Conservation (phyloP, 306 rosid species). For the Dryas octopetala region DNA sequence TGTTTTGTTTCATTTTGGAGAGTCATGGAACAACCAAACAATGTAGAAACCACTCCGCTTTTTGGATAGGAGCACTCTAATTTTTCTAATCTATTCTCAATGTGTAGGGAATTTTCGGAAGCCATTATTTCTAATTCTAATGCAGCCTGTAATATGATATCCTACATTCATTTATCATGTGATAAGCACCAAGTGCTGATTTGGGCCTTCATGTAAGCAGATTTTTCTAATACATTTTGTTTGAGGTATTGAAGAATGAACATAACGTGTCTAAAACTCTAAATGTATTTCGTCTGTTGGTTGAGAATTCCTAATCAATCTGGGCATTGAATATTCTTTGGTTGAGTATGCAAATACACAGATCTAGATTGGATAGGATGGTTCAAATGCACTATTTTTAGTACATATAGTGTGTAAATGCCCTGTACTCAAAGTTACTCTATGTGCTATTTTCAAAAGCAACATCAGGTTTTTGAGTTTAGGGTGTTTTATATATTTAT, state of each 20-base stretch:
- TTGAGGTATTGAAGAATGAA: background rate
- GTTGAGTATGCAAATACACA: conserved; percentile 1
- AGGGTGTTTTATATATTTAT: background rate
- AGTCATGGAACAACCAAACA: background rate
- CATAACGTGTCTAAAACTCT: too few species aligned
- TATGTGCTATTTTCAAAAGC: background rate
- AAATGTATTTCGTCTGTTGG: background rate
- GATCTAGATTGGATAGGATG: background rate
- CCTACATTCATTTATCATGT: background rate
- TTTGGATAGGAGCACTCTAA: background rate
- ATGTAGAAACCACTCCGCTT: background rate
- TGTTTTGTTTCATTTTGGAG: conserved; percentile 1
- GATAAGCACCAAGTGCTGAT: background rate
- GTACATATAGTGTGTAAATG: background rate
- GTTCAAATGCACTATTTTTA: background rate
- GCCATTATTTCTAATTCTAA: background rate
- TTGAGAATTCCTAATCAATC: background rate
- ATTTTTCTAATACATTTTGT: background rate
- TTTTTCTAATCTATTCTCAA: background rate
- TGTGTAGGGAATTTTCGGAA: background rate
- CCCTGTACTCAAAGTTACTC: background rate
- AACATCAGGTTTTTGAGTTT: background rate
- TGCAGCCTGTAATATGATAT: background rate
- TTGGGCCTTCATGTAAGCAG: background rate
- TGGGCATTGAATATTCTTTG: background rate